These are phyloP conservation scores for Spathaspora boniae DNA, from an alignment of 805 yeast genomes.

Conservation along the genomic window DNA sequence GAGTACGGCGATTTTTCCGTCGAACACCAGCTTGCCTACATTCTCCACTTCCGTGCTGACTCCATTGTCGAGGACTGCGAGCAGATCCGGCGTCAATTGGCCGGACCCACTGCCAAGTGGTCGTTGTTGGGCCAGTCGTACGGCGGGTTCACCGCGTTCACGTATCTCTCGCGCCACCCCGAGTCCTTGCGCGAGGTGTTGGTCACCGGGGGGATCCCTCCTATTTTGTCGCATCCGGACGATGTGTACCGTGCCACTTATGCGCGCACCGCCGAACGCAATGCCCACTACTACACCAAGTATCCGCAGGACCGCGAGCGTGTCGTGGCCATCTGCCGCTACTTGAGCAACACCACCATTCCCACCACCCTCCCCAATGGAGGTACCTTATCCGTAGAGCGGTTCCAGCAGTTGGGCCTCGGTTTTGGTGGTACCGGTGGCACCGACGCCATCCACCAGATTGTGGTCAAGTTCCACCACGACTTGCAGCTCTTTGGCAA, in stretches of 20 bases:
- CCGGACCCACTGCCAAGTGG: conserved; percentile 39
- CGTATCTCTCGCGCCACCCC: conserved; percentile 47
- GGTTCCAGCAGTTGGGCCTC: conserved; percentile 54
- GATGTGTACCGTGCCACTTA: conserved; percentile 50
- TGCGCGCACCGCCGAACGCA: conserved; percentile 44
- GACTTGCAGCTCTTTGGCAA: conserved; percentile 34
- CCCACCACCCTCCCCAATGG: conserved; percentile 51
- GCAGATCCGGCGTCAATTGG: conserved; percentile 34
- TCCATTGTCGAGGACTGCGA: conserved; percentile 52
- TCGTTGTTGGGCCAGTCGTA: conserved; percentile 53
- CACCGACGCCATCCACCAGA: conserved; percentile 42
- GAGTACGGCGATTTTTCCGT: conserved; percentile 9
- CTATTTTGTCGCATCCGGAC: conserved; percentile 41
- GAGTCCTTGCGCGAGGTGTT: conserved; percentile 40
- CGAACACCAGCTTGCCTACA: conserved; percentile 32
- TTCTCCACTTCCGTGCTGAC: conserved; percentile 50
- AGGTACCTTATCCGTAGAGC: conserved; percentile 44
- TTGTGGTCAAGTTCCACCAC: conserved; percentile 38
- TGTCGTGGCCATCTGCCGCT: conserved; percentile 36
- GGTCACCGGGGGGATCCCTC: conserved; percentile 60
- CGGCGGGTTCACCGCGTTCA: conserved; percentile 52
- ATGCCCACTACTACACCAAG: conserved; percentile 43
- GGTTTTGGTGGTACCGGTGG: conserved; percentile 51
- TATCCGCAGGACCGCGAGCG: conserved; percentile 45
- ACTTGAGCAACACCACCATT: conserved; percentile 26